A percentile compares a stretch with the other conserved stretches of the same genome.
Evolutionary conservation across 257 asterid genomes (phyloP).

Genomic region (Gentiana straminea): DNA sequence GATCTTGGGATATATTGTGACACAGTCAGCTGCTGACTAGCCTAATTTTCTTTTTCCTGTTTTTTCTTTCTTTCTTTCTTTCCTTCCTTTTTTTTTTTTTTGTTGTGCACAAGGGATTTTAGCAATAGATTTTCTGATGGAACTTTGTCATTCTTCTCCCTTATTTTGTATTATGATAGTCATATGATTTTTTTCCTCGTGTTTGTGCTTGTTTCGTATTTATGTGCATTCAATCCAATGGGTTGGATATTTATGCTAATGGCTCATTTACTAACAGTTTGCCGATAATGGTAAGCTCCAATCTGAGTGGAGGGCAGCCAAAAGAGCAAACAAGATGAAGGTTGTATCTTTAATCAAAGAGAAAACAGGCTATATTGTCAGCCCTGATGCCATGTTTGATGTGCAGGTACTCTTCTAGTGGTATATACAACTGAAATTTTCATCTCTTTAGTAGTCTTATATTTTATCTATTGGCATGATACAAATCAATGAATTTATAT

Average conservation of each 20-base stretch:
- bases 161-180: background rate
- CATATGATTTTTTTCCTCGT: background rate
- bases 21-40: no score
- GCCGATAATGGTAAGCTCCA: constrained; percentile 46
- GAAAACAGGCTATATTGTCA: constrained; percentile 46
- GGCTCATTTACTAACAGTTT: constrained; percentile 20
- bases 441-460: background rate
- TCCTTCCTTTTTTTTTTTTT: no score
- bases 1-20: no score
- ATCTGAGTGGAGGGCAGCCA: constrained; percentile 44
- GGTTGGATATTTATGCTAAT: background rate
- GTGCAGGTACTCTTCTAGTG: constrained; percentile 34
- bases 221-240: background rate
- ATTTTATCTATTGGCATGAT: no score
- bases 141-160: no score
- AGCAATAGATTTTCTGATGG: no score
- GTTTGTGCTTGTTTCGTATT: background rate
- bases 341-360: constrained; percentile 36
- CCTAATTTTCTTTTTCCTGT: no score
- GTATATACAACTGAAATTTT: background rate
- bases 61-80: no score
- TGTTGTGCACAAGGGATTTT: no score
- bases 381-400: constrained; percentile 53
- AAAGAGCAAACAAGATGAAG: constrained; percentile 36
- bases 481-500: no score